These are phyloP conservation scores for Raphanus raphanistrum DNA, from an alignment of 345 rosid genomes.

Conservation along the genomic window DNA sequence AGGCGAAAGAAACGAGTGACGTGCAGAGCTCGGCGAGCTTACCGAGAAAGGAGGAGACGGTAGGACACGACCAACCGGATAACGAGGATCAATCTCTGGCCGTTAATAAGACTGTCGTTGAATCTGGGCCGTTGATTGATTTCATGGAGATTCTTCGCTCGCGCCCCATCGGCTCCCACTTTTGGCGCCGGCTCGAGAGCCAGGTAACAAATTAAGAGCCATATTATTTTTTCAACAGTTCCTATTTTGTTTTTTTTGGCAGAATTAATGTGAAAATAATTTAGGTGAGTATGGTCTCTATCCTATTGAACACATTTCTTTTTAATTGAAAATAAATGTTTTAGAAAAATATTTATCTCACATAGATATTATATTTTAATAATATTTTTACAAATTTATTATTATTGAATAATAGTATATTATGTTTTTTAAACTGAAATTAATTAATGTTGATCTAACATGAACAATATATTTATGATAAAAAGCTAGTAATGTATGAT, in stretches of 20 bases:
- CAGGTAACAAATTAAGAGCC: conserved; percentile 46
- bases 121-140: conserved; percentile 57
- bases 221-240: not conserved
- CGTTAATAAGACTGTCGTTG: conserved; percentile 24
- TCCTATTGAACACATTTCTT: not conserved
- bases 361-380: no score
- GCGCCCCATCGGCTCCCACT: conserved; percentile 52
- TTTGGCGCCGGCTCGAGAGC: conserved; percentile 59
- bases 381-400: no score
- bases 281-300: no score
- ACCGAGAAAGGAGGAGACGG: conserved; percentile 39
- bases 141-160: conserved; percentile 49
- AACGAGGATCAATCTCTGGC: conserved; percentile 46
- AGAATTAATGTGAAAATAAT: no score
- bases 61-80: conserved; percentile 45
- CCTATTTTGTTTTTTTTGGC: not conserved
- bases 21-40: conserved; percentile 71
- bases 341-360: no score
- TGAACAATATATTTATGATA: no score
- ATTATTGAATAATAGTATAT: no score
- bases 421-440: no score
- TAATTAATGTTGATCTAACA: no score
- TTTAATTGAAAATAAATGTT: not conserved
- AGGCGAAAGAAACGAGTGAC: conserved; percentile 45
- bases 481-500: no score